A percentile compares a stretch with the other conserved stretches of the same genome.
These are phyloP conservation scores for Mesembryanthemum crystallinum DNA, from an alignment of 148 eudicot species.

Conservation along the genomic window DNA sequence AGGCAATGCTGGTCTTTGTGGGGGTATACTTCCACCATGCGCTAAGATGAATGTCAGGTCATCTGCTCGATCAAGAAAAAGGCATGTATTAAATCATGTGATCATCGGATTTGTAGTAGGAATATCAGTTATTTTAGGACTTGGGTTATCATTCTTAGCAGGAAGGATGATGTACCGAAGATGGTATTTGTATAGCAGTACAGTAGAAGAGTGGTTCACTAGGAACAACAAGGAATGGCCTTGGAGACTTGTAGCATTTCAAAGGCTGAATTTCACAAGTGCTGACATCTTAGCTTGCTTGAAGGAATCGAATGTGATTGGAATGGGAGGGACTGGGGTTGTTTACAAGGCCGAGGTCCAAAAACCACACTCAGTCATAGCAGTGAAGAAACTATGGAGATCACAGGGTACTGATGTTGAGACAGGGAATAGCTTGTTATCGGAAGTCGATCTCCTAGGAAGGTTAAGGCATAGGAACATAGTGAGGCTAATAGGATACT, in stretches of 20 bases:
- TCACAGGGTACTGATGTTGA: slow-evolving; percentile 31
- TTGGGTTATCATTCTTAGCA: slow-evolving; percentile 36
- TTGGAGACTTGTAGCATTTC: slow-evolving; percentile 89
- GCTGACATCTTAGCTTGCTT: slow-evolving; percentile 52
- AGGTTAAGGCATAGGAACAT: slow-evolving; percentile 47
- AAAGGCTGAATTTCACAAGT: slow-evolving; percentile 70
- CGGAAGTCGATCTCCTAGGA: slow-evolving; percentile 45
- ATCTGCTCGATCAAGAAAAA: slow-evolving; percentile 27
- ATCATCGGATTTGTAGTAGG: slow-evolving; percentile 56
- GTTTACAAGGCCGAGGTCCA: slow-evolving; percentile 48
- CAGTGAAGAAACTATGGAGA: slow-evolving; percentile 47
- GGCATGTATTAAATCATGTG: slow-evolving; percentile 38
- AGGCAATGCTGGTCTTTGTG: slow-evolving; percentile 78
- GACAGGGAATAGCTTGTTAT: slow-evolving; percentile 33
- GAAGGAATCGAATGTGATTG: slow-evolving; percentile 44
- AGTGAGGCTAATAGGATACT: slow-evolving; percentile 40
- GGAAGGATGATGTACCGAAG: slow-evolving; percentile 45
- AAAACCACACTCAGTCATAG: slow-evolving; percentile 36
- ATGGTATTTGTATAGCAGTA: slow-evolving; percentile 60
- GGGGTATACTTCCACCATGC: slow-evolving; percentile 72
- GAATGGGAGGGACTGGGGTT: slow-evolving; percentile 45
- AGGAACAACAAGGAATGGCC: slow-evolving; percentile 68
- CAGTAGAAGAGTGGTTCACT: slow-evolving; percentile 53
- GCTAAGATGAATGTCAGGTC: slow-evolving; percentile 25
- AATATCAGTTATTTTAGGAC: slow-evolving; percentile 41